Conservation (phyloP, 305 asterid genomes). For the Solanum hybrid region DNA sequence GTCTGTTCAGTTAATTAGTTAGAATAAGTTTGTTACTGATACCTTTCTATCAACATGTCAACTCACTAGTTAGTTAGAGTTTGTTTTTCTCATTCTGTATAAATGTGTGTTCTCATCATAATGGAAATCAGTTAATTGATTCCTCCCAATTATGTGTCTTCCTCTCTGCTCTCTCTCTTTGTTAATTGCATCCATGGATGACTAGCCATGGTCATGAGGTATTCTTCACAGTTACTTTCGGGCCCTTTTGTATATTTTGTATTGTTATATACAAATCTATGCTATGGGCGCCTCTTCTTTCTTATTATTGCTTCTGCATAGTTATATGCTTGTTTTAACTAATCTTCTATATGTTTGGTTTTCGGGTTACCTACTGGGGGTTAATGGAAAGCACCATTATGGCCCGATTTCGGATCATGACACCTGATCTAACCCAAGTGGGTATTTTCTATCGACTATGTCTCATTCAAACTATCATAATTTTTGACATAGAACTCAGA, state of each 20-base stretch:
- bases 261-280: background rate
- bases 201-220: no score
- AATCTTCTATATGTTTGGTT: background rate
- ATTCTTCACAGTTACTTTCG: background rate
- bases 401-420: background rate
- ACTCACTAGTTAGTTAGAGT: no score
- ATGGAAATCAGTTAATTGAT: no score
- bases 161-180: no score
- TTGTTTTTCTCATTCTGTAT: no score
- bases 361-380: background rate
- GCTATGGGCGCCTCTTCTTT: background rate
- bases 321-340: background rate
- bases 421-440: background rate
- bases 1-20: no score
- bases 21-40: no score
- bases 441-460: background rate
- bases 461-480: background rate
- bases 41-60: no score
- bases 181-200: no score
- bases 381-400: background rate
- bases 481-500: background rate
- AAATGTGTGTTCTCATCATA: no score
- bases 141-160: no score
- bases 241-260: background rate
- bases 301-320: background rate